These are phyloP conservation scores for Meira miltonrushii DNA, from an alignment of 1,284 basidiomycete genomes.

Conservation along the genomic window DNA sequence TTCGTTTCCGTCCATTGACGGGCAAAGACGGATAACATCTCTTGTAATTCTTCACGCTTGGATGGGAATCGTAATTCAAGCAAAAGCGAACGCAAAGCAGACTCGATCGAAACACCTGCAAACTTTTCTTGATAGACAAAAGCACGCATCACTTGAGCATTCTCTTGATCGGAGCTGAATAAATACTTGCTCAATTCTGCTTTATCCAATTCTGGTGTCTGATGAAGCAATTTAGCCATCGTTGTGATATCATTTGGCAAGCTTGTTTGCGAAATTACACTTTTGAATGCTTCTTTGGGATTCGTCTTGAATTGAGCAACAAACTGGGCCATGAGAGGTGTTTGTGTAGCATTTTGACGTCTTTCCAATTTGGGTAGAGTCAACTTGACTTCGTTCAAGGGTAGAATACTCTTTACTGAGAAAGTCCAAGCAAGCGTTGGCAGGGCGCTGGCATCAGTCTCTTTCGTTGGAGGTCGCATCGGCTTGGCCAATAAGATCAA, in stretches of 20 bases:
- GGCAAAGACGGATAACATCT: slow-evolving; percentile 65
- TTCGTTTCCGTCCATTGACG: slow-evolving; percentile 87
- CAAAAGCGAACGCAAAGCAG: slow-evolving; percentile 79
- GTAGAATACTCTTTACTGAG: slow-evolving; percentile 33
- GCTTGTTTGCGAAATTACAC: slow-evolving; percentile 54
- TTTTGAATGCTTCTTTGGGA: slow-evolving; percentile 54
- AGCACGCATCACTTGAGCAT: slow-evolving; percentile 68
- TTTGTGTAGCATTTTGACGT: slow-evolving; percentile 17
- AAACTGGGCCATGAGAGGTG: slow-evolving; percentile 55
- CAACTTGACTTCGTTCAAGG: slow-evolving; percentile 28
- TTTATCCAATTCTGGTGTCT: slow-evolving; percentile 75
- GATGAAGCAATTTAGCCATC: slow-evolving; percentile 76
- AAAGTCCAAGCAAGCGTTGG: slow-evolving; percentile 36
- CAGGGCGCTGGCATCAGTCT: slow-evolving; percentile 34
- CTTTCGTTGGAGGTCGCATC: slow-evolving; percentile 38
- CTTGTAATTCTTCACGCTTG: slow-evolving; percentile 68
- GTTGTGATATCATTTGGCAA: slow-evolving; percentile 54
- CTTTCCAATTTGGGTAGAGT: slow-evolving; percentile 24
- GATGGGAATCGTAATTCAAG: slow-evolving; percentile 66
- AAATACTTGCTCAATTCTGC: slow-evolving; percentile 78
- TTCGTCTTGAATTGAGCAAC: slow-evolving; percentile 66
- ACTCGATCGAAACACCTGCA: slow-evolving; percentile 74
- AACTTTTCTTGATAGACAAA: slow-evolving; percentile 85
- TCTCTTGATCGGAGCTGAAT: slow-evolving; percentile 53
- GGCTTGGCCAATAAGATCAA: slow-evolving; percentile 73